Base-by-base conservation (phyloP, 371 early-diverging fungal genomes). In the Syncephalastrum sp. region DNA sequence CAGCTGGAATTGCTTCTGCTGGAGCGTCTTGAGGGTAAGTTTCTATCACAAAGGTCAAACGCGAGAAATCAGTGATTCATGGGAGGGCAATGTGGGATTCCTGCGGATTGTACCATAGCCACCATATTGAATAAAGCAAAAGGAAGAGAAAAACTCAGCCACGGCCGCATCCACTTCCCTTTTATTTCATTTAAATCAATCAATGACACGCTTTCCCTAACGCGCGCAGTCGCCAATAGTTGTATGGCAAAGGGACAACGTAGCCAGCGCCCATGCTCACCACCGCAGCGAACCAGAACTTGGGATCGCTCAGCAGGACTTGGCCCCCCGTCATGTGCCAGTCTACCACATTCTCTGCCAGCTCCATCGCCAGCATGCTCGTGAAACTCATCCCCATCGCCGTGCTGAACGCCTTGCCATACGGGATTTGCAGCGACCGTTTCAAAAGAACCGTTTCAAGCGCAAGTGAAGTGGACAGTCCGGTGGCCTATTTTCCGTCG, bases 11-110 rank as follows among this genome's bases (percentile, higher is more conserved):
- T 82, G 73, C 70, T 93, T 86, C 65, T 96, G 92, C 67, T 91
- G 86, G 47, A 96, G 83, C 42, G 93, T 95, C 70, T 95, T 95
- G 58, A 96, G 63, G n/a, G 91, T 92, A 60, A 96, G 69, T 69
- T 88, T 80, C 95, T 73, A 68, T 29, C 27, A 46, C 3, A 25
- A 46, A 53, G 33, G 14, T 29, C 3, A 33, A 33, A 33, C 38
- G 38, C 38, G 38, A 0, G 38, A 33, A 33, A 33, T 50, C 13
- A 29, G 14, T 50, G 24, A 3, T 2, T 29, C 16, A 24, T 17
- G 38, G 24, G 14, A 50, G 38, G 24, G 24, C 14, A 7, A 13
- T 33, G 38, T 6, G 5, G 38, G 10, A 33, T 33, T 33, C 38
- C 38, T 33, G 38, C 38, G 38, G 24, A 29, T 50, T 17, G 24